Conservation (phyloP, 2,329 filamentous ascomycete species). For the Aotearoamyces nothofagi region DNA sequence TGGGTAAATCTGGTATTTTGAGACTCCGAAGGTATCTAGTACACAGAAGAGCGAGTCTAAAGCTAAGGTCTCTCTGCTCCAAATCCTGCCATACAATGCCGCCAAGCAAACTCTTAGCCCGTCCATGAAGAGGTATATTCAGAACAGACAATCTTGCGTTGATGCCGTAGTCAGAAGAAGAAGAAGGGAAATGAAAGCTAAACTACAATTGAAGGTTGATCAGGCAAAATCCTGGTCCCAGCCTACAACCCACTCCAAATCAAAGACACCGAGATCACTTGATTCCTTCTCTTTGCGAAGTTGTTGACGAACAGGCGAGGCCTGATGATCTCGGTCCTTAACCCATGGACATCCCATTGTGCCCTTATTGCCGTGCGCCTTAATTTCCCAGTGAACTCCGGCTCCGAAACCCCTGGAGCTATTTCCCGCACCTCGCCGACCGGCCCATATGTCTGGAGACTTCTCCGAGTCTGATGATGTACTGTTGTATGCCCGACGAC, state of each 20-base stretch:
- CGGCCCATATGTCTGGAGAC: conserved; percentile 30
- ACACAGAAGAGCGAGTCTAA: conserved; percentile 49
- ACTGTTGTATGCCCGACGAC: conserved; percentile 52
- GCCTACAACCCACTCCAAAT: conserved; percentile 90
- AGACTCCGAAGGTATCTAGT: conserved; percentile 17
- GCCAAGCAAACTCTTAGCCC: conserved; percentile 1
- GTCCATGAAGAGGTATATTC: conserved; percentile 3
- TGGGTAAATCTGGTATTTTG: background rate
- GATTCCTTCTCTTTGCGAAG: conserved; percentile 42
- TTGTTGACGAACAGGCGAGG: too few relatives aligned
- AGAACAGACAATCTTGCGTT: conserved; percentile 3
- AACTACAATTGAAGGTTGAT: conserved; percentile 45
- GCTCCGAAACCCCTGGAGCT: background rate
- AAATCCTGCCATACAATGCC: conserved; percentile 1
- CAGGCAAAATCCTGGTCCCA: conserved; percentile 59
- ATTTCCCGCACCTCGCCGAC: conserved; percentile 25
- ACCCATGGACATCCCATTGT: conserved; percentile 33
- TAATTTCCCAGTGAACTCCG: conserved; percentile 5
- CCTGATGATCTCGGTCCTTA: conserved; percentile 28
- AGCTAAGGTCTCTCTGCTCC: conserved; percentile 18
- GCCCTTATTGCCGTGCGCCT: conserved; percentile 19
- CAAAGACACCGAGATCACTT: conserved; percentile 53
- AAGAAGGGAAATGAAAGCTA: conserved; percentile 22
- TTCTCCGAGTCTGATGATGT: conserved; percentile 30
- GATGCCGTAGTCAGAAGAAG: conserved; percentile 3